Conservation (phyloP, 164 flowering plant genomes). For the Macadamia tetraphylla region DNA sequence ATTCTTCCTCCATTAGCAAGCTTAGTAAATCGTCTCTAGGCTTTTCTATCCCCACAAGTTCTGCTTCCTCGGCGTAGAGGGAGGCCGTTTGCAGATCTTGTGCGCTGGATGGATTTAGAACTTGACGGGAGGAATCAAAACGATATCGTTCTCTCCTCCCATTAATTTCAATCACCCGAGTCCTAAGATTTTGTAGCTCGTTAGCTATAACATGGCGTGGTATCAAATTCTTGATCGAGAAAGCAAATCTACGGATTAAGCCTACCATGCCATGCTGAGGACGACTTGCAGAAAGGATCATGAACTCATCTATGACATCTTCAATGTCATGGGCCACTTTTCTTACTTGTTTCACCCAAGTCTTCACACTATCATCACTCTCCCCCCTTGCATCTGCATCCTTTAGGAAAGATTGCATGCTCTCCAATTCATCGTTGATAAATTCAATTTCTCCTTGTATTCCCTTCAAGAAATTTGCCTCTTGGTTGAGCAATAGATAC, state of each 20-base stretch:
- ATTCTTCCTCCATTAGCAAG: background rate
- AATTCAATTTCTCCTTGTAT: background rate
- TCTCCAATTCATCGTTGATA: background rate
- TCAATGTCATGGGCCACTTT: background rate
- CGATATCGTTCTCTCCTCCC: background rate
- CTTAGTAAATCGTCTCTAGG: background rate
- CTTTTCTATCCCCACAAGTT: background rate
- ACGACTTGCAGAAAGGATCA: background rate
- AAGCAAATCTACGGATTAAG: too few species aligned
- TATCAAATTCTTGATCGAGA: background rate
- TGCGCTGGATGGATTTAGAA: background rate
- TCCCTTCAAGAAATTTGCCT: background rate
- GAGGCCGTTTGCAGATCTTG: background rate
- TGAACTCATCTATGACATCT: background rate
- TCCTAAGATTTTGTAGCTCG: too few species aligned
- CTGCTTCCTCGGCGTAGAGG: background rate
- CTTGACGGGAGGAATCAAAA: too few species aligned
- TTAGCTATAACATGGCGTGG: background rate
- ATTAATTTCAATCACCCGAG: background rate
- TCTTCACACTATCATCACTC: background rate
- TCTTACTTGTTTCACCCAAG: background rate
- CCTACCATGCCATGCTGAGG: background rate
- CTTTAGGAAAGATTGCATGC: background rate
- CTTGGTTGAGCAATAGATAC: background rate
- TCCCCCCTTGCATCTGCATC: background rate